These are phyloP conservation scores for Solanum ahanhuiri DNA, from an alignment of 257 asterid genomes.

Conservation along the genomic window DNA sequence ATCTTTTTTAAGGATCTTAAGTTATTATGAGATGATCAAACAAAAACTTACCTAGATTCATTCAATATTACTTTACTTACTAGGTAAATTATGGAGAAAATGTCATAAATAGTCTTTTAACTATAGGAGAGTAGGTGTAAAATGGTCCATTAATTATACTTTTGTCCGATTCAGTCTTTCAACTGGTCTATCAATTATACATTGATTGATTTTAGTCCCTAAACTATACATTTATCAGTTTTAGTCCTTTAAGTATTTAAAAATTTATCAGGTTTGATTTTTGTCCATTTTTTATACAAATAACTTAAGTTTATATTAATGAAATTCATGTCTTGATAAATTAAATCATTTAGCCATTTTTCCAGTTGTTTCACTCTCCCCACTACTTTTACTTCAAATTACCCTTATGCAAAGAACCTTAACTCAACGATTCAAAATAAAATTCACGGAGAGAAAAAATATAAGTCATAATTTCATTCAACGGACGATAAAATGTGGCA, in stretches of 20 bases:
- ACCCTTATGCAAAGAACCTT: neutral
- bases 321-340: neutral
- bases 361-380: no score
- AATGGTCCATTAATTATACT: no score
- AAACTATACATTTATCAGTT: no score
- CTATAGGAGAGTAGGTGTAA: neutral
- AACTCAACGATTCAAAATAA: neutral
- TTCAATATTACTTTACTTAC: neutral
- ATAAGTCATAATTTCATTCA: neutral
- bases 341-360: no score
- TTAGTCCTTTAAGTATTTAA: no score
- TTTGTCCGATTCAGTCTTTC: neutral
- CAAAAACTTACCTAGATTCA: neutral
- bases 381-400: neutral
- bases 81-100: neutral
- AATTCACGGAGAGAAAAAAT: no score
- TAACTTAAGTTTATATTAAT: no score
- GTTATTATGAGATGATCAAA: neutral
- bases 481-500: neutral
- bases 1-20: neutral
- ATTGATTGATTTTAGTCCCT: rapidly evolving
- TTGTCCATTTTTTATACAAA: no score
- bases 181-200: no score
- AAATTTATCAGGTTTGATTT: no score
- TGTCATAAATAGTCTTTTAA: neutral